Percentiles rank a stretch among this genome's conserved stretches.
These are phyloP conservation scores for Phytophthora capsici DNA, from an alignment of 352 stramenopile species.

Conservation along the genomic window DNA sequence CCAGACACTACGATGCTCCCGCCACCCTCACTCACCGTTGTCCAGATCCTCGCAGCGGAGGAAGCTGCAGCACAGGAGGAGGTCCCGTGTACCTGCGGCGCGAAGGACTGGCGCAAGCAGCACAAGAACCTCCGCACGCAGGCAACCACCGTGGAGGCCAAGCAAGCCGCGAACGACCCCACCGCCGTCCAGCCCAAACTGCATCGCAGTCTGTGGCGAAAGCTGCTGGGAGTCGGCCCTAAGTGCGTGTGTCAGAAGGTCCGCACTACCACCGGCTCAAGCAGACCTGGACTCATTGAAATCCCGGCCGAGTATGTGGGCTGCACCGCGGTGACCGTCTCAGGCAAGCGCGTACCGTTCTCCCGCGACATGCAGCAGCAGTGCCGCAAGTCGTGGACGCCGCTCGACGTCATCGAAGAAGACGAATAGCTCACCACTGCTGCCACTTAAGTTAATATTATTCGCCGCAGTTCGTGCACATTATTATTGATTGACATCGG, in stretches of 20 bases:
- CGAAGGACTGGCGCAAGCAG: constrained; percentile 40
- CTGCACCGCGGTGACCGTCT: constrained; percentile 46
- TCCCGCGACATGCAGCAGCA: constrained; percentile 60
- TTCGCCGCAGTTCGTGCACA: constrained; percentile 5
- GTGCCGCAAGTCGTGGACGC: constrained; percentile 46
- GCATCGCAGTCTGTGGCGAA: constrained; percentile 66
- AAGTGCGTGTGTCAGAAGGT: constrained; percentile 58
- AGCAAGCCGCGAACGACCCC: constrained; percentile 29
- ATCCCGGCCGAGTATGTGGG: constrained; percentile 59
- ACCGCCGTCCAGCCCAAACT: constrained; percentile 20
- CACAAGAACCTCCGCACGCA: constrained; percentile 14
- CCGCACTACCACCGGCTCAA: background rate
- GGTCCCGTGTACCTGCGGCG: constrained; percentile 45
- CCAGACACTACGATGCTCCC: constrained; percentile 24
- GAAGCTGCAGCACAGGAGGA: constrained; percentile 4
- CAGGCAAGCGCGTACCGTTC: constrained; percentile 59
- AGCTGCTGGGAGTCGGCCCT: constrained; percentile 57
- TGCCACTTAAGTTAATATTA: constrained; percentile 24
- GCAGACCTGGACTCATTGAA: constrained; percentile 32
- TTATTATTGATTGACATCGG: background rate
- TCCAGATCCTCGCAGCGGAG: constrained; percentile 22
- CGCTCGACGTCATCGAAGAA: constrained; percentile 59
- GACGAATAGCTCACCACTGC: constrained; percentile 21
- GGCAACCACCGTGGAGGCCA: constrained; percentile 21
- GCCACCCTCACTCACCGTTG: constrained; percentile 25